phyloP scores from a whole-genome alignment of 2,329 filamentous ascomycete genomes.

The Periglandula ipomoeae region DNA sequence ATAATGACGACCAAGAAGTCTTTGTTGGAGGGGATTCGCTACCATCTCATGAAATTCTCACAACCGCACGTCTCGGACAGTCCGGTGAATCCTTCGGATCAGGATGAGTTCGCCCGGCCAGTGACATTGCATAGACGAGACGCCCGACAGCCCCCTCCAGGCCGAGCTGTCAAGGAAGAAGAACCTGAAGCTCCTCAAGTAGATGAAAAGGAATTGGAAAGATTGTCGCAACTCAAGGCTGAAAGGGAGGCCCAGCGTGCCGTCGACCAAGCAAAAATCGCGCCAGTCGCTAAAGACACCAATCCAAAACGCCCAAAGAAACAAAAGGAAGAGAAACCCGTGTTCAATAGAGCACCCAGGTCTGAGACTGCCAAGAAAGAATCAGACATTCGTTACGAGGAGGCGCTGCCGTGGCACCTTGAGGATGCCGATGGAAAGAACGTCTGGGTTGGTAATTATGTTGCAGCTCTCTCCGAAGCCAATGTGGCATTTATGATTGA shows the following conservation, averaged over 20 bases:
- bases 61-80: conserved; percentile 49
- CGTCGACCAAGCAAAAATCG: conserved; percentile 84
- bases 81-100: conserved; percentile 57
- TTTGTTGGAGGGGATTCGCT: conserved; percentile 68
- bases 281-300: conserved; percentile 60
- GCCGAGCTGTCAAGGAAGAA: conserved; percentile 55
- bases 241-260: conserved; percentile 81
- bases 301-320: conserved; percentile 45
- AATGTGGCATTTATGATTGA: conserved; percentile 72
- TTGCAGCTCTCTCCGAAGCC: conserved; percentile 77
- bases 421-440: conserved; percentile 96
- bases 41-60: conserved; percentile 77
- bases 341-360: conserved; percentile 73
- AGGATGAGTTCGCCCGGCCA: conserved; percentile 76
- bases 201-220: conserved; percentile 52
- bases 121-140: conserved; percentile 85
- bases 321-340: conserved; percentile 75
- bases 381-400: conserved; percentile 73
- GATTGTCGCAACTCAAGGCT: conserved; percentile 60
- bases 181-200: conserved; percentile 31
- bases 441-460: conserved; percentile 85
- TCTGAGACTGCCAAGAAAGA: conserved; percentile 73
- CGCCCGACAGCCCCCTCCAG: conserved; percentile 59
- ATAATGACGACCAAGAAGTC: conserved; percentile 77
- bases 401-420: conserved; percentile 90